Evolutionary conservation across 768 basidiomycete species (phyloP).

Genomic region (Pholiota molesta): DNA sequence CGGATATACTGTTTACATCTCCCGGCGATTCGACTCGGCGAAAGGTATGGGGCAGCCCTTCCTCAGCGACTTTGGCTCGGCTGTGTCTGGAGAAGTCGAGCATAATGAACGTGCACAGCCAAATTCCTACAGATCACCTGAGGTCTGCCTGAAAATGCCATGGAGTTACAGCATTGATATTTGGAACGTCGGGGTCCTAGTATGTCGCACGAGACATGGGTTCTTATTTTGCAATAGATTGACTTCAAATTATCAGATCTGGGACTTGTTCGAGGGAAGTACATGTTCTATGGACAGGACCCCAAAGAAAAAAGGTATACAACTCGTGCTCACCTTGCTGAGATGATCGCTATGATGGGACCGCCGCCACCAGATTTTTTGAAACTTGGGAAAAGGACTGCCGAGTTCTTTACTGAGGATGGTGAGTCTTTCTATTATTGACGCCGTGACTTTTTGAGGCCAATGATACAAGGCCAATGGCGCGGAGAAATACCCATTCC

Average conservation of each 20-base stretch:
- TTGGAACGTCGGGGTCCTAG: neutral
- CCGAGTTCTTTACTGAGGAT: neutral
- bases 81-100: neutral
- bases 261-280: neutral
- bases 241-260: neutral
- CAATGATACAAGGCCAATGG: too few species aligned
- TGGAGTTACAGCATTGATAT: neutral
- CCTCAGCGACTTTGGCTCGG: neutral
- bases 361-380: neutral
- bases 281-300: neutral
- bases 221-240: neutral
- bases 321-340: neutral
- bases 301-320: neutral
- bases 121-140: neutral
- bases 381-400: neutral
- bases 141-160: neutral
- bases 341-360: neutral
- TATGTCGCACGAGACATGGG: neutral
- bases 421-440: neutral
- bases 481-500: too few species aligned
- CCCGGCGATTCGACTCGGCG: neutral
- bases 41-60: neutral
- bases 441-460: too few species aligned
- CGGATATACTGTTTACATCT: neutral
- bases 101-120: neutral